Percentiles rank a stretch among this genome's conserved stretches.
These are phyloP conservation scores for Coemansia reversa DNA, from an alignment of 192 early-diverging fungal species.

Conservation along the genomic window DNA sequence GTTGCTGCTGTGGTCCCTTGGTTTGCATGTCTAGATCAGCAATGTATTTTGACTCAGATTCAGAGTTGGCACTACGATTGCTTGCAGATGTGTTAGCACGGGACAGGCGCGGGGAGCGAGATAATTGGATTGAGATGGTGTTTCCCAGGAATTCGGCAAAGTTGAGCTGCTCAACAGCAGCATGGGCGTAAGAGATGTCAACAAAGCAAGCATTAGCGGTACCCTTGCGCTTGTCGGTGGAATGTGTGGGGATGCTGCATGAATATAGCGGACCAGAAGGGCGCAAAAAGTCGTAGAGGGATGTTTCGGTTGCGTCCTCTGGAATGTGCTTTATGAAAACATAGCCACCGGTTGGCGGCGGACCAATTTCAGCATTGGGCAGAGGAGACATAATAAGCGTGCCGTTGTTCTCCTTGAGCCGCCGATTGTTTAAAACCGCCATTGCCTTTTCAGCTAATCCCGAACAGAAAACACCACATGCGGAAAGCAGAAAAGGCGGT, in stretches of 20 bases:
- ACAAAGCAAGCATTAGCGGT: constrained; percentile 47
- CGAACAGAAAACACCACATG: not conserved
- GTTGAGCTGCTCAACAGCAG: constrained; percentile 49
- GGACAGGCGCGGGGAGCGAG: constrained; percentile 26
- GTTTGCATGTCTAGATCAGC: not conserved
- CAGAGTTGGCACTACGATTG: constrained; percentile 1
- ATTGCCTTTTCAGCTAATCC: constrained; percentile 53
- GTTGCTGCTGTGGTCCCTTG: constrained; percentile 3
- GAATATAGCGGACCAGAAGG: constrained; percentile 48
- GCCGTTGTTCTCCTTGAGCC: constrained; percentile 27
- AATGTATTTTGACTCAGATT: not conserved
- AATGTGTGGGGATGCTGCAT: constrained; percentile 35
- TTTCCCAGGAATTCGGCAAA: constrained; percentile 45
- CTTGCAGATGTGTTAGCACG: constrained; percentile 13
- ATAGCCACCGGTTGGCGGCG: constrained; percentile 33
- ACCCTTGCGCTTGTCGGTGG: constrained; percentile 23
- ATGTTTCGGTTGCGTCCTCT: constrained; percentile 32
- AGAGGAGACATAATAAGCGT: constrained; percentile 50
- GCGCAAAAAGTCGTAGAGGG: constrained; percentile 50
- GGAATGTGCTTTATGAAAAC: constrained; percentile 52
- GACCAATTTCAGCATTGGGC: constrained; percentile 22
- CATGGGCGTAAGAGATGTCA: constrained; percentile 28
- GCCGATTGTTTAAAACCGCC: constrained; percentile 37
- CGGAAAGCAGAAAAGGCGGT: constrained; percentile 4
- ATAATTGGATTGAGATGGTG: constrained; percentile 31